These are phyloP conservation scores for Ananas comosus DNA, from an alignment of 176 grass and related monocot genomes.

Conservation along the genomic window DNA sequence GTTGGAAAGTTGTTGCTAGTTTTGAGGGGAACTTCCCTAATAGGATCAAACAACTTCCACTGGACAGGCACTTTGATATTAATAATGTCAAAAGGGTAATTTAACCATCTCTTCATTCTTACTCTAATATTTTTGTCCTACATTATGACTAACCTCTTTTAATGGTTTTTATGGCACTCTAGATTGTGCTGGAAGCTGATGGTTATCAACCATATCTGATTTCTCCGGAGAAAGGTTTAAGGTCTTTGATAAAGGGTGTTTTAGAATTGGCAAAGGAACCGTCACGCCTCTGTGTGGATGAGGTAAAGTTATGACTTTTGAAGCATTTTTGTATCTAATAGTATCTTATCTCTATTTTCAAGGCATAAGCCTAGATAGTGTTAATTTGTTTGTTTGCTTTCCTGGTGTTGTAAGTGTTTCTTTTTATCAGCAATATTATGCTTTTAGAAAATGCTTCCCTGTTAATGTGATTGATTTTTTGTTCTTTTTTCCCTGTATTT, in stretches of 20 bases:
- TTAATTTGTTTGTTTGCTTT: conserved; percentile 14
- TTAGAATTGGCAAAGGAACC: conserved; percentile 93
- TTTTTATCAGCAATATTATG: neutral
- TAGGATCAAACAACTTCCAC: conserved; percentile 80
- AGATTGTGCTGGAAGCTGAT: conserved; percentile 95
- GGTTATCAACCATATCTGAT: conserved; percentile 95
- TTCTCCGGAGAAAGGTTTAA: conserved; percentile 93
- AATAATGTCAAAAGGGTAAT: conserved; percentile 92
- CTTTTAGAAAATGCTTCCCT: neutral
- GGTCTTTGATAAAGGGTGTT: conserved; percentile 91
- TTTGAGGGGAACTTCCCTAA: conserved; percentile 89
- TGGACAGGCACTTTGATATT: conserved; percentile 84
- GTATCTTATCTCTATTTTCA: neutral
- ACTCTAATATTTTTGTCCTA: conserved; percentile 3
- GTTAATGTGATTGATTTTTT: neutral
- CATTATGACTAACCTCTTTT: neutral
- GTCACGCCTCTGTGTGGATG: conserved; percentile 82
- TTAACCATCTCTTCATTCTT: conserved; percentile 5
- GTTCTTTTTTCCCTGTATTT: too few species aligned
- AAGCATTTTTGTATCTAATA: neutral
- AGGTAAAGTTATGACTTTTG: conserved; percentile 36
- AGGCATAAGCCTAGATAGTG: neutral
- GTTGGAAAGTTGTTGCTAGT: conserved; percentile 92
- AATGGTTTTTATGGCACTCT: conserved; percentile 13
- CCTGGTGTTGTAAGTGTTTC: conserved; percentile 10